A percentile compares a stretch with the other conserved stretches of the same genome.
Evolutionary conservation across 176 grass and related monocot genomes (phyloP).

Genomic region (Lolium rigidum): DNA sequence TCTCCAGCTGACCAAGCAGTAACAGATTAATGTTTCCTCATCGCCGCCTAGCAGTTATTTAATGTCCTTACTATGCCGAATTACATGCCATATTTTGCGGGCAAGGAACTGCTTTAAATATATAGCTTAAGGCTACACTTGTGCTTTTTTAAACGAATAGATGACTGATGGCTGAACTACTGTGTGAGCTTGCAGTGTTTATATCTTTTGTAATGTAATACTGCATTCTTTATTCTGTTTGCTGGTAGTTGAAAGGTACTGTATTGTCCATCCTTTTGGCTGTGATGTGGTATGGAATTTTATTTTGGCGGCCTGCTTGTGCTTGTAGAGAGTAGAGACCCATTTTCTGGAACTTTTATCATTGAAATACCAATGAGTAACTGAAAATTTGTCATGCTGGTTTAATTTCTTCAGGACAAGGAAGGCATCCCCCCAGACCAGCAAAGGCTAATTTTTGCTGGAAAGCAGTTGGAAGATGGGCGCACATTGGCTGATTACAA

Average conservation of each 20-base stretch:
- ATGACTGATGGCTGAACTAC: not conserved
- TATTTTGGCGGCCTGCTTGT: not conserved
- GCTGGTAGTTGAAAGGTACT: not conserved
- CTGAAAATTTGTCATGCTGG: not conserved
- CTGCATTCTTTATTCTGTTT: not conserved
- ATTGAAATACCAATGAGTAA: not conserved
- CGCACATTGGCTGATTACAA: constrained; percentile 85
- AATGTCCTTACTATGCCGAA: not conserved
- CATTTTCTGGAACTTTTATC: not conserved
- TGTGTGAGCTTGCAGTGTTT: not conserved
- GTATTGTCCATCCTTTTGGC: not conserved
- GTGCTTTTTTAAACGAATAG: not conserved
- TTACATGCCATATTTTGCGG: not conserved
- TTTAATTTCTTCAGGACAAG: constrained; percentile 62
- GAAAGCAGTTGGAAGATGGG: constrained; percentile 86
- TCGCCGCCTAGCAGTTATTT: not conserved
- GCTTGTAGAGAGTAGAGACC: not conserved
- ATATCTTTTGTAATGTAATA: not conserved
- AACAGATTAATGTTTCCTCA: not conserved
- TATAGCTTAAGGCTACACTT: not conserved
- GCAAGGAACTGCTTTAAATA: not conserved
- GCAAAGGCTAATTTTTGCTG: constrained; percentile 82
- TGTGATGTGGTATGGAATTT: not conserved
- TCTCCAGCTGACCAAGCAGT: not conserved
- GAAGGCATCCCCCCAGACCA: constrained; percentile 83